Evolutionary conservation across 371 early-diverging fungal genomes (phyloP).

Genomic region (Mucor racemosus): DNA sequence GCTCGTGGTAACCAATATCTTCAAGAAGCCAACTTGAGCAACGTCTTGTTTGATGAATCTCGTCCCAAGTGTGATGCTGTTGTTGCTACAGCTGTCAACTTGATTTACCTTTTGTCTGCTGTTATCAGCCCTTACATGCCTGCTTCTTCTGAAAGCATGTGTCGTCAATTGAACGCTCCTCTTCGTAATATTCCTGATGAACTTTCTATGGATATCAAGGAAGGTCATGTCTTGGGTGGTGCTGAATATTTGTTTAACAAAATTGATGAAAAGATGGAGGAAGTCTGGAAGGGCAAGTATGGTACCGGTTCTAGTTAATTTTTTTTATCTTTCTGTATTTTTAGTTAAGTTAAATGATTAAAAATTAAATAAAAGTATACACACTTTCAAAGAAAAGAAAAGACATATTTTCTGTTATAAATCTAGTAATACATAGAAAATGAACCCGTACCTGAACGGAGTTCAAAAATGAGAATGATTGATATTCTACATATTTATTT

Average conservation of each 20-base stretch:
- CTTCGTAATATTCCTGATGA: constrained; percentile 75
- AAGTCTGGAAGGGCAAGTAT: constrained; percentile 70
- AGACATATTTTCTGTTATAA: too few relatives aligned
- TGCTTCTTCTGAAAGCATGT: constrained; percentile 77
- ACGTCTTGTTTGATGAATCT: constrained; percentile 77
- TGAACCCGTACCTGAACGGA: too few relatives aligned
- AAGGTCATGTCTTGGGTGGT: constrained; percentile 86
- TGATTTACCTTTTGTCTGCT: constrained; percentile 88
- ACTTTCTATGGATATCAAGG: constrained; percentile 70
- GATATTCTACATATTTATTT: too few relatives aligned
- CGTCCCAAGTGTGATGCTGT: constrained; percentile 88
- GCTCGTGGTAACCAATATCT: constrained; percentile 95
- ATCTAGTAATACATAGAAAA: too few relatives aligned
- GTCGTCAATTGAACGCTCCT: constrained; percentile 82
- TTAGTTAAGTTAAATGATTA: not conserved
- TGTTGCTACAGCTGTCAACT: constrained; percentile 80
- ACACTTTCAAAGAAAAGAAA: not conserved
- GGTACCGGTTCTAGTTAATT: constrained; percentile 59
- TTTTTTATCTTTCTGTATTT: not conserved
- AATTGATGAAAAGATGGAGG: constrained; percentile 85
- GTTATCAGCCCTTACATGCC: constrained; percentile 97
- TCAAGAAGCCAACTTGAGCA: constrained; percentile 92
- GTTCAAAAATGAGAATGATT: too few relatives aligned
- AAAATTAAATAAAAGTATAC: too few relatives aligned
- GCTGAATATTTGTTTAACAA: constrained; percentile 90